phyloP scores from a whole-genome alignment of 768 basidiomycete species.

The Lyophyllum atratum region DNA sequence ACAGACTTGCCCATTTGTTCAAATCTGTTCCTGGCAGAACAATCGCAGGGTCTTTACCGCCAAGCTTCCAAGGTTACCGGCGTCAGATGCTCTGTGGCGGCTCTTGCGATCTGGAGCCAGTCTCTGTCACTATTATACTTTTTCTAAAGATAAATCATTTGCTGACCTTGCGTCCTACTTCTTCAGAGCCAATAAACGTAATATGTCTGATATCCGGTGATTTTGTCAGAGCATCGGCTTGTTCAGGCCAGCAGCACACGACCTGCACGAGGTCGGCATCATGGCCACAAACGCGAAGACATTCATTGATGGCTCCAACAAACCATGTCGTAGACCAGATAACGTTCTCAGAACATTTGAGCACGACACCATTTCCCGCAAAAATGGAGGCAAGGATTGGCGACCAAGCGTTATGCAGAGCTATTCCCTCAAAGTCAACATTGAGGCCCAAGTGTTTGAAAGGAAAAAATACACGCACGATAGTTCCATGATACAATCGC shows the following conservation, averaged over 20 bases:
- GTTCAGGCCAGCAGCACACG: conserved; percentile 86
- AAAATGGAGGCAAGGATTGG: conserved; percentile 92
- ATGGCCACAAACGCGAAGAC: conserved; percentile 81
- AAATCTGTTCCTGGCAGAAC: conserved; percentile 86
- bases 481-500: conserved; percentile 97
- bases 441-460: conserved; percentile 3
- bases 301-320: conserved; percentile 73
- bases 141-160: neutral
- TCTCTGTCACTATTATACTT: neutral
- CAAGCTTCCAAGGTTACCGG: conserved; percentile 94
- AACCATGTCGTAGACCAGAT: conserved; percentile 90
- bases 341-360: conserved; percentile 93
- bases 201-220: conserved; percentile 87
- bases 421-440: conserved; percentile 35
- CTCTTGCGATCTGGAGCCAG: conserved; percentile 64
- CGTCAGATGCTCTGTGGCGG: conserved; percentile 84
- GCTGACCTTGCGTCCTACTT: conserved; percentile 71
- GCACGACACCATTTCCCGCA: conserved; percentile 84
- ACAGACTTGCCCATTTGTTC: conserved; percentile 74
- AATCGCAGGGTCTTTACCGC: conserved; percentile 93
- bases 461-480: conserved; percentile 45
- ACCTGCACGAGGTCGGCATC: conserved; percentile 88
- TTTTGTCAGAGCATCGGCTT: conserved; percentile 80
- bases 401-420: conserved; percentile 92
- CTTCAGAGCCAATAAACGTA: conserved; percentile 88